Percentiles rank a stretch among this genome's conserved stretches.
phyloP scores from a whole-genome alignment of 768 basidiomycete species.

The Mrakia gelida region DNA sequence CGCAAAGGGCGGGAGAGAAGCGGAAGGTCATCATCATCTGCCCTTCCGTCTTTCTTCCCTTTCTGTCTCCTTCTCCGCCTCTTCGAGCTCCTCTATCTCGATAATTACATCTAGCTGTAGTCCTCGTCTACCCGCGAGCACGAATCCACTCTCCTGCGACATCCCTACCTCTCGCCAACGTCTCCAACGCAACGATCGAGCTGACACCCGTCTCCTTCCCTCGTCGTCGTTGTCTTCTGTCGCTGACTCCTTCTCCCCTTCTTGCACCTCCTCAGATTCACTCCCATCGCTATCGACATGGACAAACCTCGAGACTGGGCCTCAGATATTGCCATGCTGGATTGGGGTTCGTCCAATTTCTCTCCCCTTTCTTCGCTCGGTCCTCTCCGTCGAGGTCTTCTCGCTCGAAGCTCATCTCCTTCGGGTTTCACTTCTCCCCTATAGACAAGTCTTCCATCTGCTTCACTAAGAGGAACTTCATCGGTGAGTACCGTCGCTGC shows the following conservation, averaged over 20 bases:
- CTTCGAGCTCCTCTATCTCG: too few relatives aligned
- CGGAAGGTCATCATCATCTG: too few relatives aligned
- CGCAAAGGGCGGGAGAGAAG: too few relatives aligned
- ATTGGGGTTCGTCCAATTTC: not conserved
- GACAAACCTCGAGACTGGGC: conserved; percentile 13
- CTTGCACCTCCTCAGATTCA: not conserved
- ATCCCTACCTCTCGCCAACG: not conserved
- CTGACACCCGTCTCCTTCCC: not conserved
- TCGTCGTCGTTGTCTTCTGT: not conserved
- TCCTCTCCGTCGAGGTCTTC: not conserved
- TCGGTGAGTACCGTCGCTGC: not conserved
- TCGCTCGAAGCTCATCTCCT: too few relatives aligned
- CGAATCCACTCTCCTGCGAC: too few relatives aligned
- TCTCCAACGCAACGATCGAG: not conserved
- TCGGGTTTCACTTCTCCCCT: not conserved
- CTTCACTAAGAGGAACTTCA: not conserved
- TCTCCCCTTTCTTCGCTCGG: not conserved
- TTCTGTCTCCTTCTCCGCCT: too few relatives aligned
- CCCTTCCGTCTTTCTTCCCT: too few relatives aligned
- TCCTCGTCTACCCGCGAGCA: too few relatives aligned
- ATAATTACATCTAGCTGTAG: too few relatives aligned
- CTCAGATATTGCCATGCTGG: not conserved
- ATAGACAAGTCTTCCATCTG: not conserved
- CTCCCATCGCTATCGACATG: not conserved
- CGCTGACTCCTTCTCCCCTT: not conserved